These are phyloP conservation scores for Acanthamoeba healyi DNA, from an alignment of 208 protist species.

Conservation along the genomic window DNA sequence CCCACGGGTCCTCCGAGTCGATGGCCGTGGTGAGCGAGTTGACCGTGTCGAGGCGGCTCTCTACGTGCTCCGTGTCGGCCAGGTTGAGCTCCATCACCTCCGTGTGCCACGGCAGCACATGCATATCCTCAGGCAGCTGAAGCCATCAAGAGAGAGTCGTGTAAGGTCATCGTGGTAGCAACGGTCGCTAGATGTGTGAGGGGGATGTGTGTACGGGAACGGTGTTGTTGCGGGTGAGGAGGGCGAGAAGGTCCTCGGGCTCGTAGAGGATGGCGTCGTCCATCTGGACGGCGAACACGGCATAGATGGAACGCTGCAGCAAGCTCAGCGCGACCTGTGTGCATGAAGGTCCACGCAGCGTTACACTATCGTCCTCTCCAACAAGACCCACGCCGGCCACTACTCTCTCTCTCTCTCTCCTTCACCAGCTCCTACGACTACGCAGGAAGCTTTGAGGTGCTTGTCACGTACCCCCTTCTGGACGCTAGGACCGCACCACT, in stretches of 20 bases:
- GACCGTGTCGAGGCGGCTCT: not conserved
- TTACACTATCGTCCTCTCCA: no score
- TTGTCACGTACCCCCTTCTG: slow-evolving; percentile 17
- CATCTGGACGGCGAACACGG: slow-evolving; percentile 64
- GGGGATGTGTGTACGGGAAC: not conserved
- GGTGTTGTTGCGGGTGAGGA: slow-evolving; percentile 49
- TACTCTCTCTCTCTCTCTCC: no score
- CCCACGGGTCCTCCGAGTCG: slow-evolving; percentile 49
- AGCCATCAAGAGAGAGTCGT: not conserved
- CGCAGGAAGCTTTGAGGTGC: no score
- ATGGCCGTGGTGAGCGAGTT: slow-evolving; percentile 47
- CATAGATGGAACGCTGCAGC: not conserved
- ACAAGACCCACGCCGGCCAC: no score
- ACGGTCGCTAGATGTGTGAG: not conserved
- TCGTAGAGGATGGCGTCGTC: slow-evolving; percentile 49
- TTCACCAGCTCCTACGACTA: not conserved
- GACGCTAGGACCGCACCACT: slow-evolving; percentile 61
- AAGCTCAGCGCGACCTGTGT: not conserved
- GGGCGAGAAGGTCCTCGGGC: slow-evolving; percentile 9
- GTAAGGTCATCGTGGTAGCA: not conserved
- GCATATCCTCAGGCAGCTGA: slow-evolving; percentile 1
- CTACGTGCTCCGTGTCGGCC: slow-evolving; percentile 48
- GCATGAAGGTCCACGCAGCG: no score
- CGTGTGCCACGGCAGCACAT: slow-evolving; percentile 58
- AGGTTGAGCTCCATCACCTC: slow-evolving; percentile 37